Conservation (phyloP, 2,329 filamentous ascomycete genomes). For the Lasiodiplodia citricola region DNA sequence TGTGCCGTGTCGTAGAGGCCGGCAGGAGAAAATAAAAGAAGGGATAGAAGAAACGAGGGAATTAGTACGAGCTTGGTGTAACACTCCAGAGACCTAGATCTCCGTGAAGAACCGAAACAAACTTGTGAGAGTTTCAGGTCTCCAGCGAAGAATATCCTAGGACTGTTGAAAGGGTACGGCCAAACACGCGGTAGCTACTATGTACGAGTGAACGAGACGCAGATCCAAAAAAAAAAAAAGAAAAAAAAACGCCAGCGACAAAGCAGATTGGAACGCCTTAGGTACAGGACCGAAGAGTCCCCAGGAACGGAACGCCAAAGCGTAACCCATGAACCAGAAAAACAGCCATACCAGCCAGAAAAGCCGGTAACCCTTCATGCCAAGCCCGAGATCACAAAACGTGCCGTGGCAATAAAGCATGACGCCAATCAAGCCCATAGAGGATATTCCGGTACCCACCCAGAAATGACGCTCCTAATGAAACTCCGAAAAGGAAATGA, state of each 20-base stretch:
- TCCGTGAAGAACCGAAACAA: background rate
- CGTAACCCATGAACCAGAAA: slow-evolving; percentile 9
- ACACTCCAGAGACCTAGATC: background rate
- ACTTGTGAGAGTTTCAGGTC: background rate
- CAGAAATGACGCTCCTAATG: background rate
- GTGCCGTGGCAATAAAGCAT: slow-evolving; percentile 19
- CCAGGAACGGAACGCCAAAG: slow-evolving; percentile 17
- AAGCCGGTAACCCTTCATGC: slow-evolving; percentile 16
- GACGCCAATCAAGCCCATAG: slow-evolving; percentile 2
- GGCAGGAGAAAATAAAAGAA: background rate
- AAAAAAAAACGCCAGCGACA: background rate
- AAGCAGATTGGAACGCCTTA: background rate
- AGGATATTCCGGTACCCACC: slow-evolving; percentile 2
- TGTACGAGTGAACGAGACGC: slow-evolving; percentile 5
- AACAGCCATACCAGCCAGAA: slow-evolving; percentile 7
- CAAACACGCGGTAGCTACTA: slow-evolving; percentile 3
- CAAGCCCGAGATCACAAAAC: slow-evolving; percentile 20
- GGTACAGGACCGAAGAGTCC: slow-evolving; percentile 6
- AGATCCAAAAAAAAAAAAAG: background rate
- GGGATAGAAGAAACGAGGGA: background rate
- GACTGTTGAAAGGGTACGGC: background rate
- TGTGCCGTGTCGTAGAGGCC: background rate
- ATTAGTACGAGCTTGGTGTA: background rate
- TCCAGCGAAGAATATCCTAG: background rate
- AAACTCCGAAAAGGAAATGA: slow-evolving; percentile 7